Evolutionary conservation across 768 basidiomycete species (phyloP), one percentile per base, ranked within the genome.

Genomic region (Coprinopsis strossmayeri): DNA sequence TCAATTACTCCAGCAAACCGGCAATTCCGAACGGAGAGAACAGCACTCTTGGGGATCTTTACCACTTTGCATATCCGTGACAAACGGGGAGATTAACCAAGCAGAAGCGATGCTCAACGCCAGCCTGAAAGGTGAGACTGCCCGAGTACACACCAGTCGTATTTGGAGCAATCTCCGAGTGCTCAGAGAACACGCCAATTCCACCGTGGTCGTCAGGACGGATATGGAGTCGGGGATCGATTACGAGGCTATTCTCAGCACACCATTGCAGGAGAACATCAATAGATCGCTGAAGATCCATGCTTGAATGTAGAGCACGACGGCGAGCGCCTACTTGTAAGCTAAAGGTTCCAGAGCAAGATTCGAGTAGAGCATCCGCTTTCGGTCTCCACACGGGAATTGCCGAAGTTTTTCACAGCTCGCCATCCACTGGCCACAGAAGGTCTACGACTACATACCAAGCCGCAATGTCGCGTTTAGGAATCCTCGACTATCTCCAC

Each of bases 1-100:
- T 72, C 57, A 27, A 86, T 74, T 38, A 59, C 52, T 20, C 60
- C 61, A 27, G 73, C 69, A 39, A 81, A 59, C 34, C 71, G 68
- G 61, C 78, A 82, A 0, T 77, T 76, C 54, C 70, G 72, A 38
- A 72, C 74, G 26, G 86, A 87, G 17, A 89, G 68, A 17, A 87
- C 73, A 38, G 76, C 69, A 47, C 66, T 52, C 63, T 80, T 84
- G 28, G 83, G 80, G 57, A 87, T 86, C 28, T 69, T 70, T 5
- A 79, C 82, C 43, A 87, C 86, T 88, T 42, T 40, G n/a, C n/a
- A n/a, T n/a, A n/a, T n/a, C n/a, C n/a, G n/a, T 30, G 44, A 34
- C 42, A 45, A 43, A 56, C 52, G 34, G 21, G 34, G 35, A 32
- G 40, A 46, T 34, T 35, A 38, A 34, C 2, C 17, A 5, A 12